Base-by-base conservation (phyloP, 768 basidiomycete species). In the Pluteus cervinus region DNA sequence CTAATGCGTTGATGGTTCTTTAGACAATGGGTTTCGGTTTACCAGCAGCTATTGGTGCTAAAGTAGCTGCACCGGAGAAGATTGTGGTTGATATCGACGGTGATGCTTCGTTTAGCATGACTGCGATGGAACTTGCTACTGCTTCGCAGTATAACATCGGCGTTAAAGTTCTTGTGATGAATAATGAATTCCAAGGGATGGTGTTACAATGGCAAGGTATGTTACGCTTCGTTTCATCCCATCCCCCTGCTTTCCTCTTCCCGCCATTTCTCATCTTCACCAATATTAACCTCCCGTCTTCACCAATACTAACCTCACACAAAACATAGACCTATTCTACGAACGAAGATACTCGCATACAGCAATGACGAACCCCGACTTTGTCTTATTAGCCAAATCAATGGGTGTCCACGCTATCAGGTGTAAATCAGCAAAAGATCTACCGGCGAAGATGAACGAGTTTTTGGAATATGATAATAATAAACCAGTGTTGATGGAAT, bases 121-220 rank as follows among this genome's bases (percentile, higher is more conserved):
- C 96, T 2, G 94, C 92, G 0, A 99, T 98, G 96, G 96, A 99
- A 63, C 79, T 99, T 36, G 81, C 83, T 16, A 99, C 96, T 1
- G 96, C 96, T 4, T 72, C 86, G 17, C 88, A 93, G 54, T 91
- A 75, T 65, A 62, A 75, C 53, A 96, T 99, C 46, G 94, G 96
- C 41, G 90, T 97, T 55, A 99, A 99, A 65, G 85, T 91, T 26
- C 69, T 96, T 47, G 63, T 96, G 16, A 62, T 97, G 51, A 94
- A 96, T 71, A 97, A 96, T 61, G 90, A 93, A 55, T 96, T 92
- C 75, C 93, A 96, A 61, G 96, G 96, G 38, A 99, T 99, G 96
- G 96, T 98, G 9, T 66, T 89, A 22, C 96, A 99, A 69, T 98
- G 94, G 96, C 96, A 98, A 73, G 89, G 89, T 90, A 41, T 34